Evolutionary conservation across 1,139 yeast species (phyloP), one percentile per base, ranked within the genome.

Genomic region (Candida dubliniensis): DNA sequence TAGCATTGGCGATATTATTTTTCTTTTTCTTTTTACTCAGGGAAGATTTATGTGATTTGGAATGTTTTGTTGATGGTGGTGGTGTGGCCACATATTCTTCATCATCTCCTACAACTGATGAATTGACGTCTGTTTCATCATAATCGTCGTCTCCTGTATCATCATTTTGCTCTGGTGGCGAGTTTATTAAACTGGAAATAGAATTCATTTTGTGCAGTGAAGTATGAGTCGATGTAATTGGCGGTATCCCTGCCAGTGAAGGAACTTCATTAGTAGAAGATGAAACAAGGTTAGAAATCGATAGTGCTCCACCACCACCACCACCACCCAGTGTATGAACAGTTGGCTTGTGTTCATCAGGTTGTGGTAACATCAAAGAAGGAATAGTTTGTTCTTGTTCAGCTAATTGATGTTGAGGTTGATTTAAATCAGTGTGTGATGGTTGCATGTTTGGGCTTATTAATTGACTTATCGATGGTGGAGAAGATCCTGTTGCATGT

Each of bases 1-100:
- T 15, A 57, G 60, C 29, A 52, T 53, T 45, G 4, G 63, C 52
- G 11, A 58, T 48, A 31, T 47, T 48, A 15, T 45, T 45, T 34
- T 48, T 50, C 38, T 43, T 47, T 42, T 42, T 46, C 40, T 41
- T 44, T 31, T 42, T 38, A 25, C 36, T 40, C 23, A 42, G 25
- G 8, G 34, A 24, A 0, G 35, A n/a, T 10, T 35, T 35, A 2
- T 31, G 15, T 24, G 43, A 36, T 27, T 41, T 45, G 11, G 36
- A 31, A n/a, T 18, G 23, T 18, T 18, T 3, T 24, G 26, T 4
- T 30, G 8, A 40, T 33, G 43, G 52, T 48, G 51, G 39, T 15
- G 46, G 46, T 12, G 45, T 42, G 31, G 43, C 46, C 18, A 41
- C 41, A 32, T 50, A 53, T 11, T 50, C 54, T 8, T 49, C 52